Evolutionary conservation across 2,329 filamentous ascomycete species (phyloP), one percentile per base, ranked within the genome.

Genomic region (Neocucurbitaria cava): DNA sequence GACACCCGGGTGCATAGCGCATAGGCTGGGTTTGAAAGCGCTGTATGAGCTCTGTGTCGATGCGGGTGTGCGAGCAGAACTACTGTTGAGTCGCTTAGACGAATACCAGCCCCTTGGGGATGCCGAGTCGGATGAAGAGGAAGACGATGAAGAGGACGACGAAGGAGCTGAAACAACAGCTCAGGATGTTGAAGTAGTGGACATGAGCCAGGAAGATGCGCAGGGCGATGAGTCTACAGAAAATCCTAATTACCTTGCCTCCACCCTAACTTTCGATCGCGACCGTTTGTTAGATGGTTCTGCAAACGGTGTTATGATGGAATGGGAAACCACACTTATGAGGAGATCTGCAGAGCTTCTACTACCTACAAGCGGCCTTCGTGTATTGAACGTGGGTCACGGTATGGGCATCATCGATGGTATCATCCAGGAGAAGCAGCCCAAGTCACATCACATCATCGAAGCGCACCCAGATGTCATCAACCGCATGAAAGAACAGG

Each of bases 1-100:
- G 81, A 98, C 95, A 3, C 92, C 95, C 0, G 95, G 92, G 7
- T 98, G 94, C 73, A 80, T 97, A 39, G 95, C 95, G 8, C 81
- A 83, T 24, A 73, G 85, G 41, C 62, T 97, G 21, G 89, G 89
- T 0, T 80, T 90, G 66, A 82, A 77, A 49, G 83, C 86, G 45
- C 78, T 97, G 31, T 98, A 99, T 72, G 85, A 89, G 36, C 76
- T 92, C 52, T 91, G 94, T 72, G 90, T 98, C 7, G 90, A 94
- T 71, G 94, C 94, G 2, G 95, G 95, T 15, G 91, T 96, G 50
- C 84, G 94, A 46, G 94, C 94, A 0, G 95, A 98, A 81, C 80
- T 98, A 73, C 78, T 99, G 17, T 85, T 98, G 68, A 89, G 87
- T 58, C 78, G 95, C 42, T 79, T 98, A 71, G 92, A 93, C 41